phyloP scores from a whole-genome alignment of 177 flowering plant species.

The Vitis hybrid region DNA sequence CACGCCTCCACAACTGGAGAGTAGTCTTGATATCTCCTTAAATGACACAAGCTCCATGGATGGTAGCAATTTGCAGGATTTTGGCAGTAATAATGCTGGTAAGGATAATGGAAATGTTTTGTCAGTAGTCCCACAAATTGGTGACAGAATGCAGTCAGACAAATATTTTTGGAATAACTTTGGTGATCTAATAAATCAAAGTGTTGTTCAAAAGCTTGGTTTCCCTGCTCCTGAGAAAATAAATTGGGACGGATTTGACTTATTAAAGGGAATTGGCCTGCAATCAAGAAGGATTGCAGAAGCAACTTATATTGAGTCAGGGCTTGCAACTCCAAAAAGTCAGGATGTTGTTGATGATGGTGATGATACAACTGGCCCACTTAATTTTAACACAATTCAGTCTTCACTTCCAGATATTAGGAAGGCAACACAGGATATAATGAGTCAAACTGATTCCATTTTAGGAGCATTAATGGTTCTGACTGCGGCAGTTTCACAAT shows the following conservation, averaged over 20 bases:
- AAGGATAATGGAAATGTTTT: constrained; percentile 13
- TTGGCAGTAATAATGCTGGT: constrained; percentile 8
- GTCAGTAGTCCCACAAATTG: constrained; percentile 17
- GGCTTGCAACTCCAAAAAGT: constrained; percentile 69
- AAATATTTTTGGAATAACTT: constrained; percentile 70
- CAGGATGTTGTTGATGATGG: constrained; percentile 20
- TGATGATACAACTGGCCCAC: constrained; percentile 28
- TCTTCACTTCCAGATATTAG: constrained; percentile 73
- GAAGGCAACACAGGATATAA: constrained; percentile 62
- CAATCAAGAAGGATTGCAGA: constrained; percentile 73
- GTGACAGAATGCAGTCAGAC: constrained; percentile 37
- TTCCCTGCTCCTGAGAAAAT: constrained; percentile 61
- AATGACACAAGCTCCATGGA: constrained; percentile 15
- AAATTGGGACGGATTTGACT: constrained; percentile 82
- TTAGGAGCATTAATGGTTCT: constrained; percentile 73
- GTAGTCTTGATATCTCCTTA: constrained; percentile 20
- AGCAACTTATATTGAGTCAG: constrained; percentile 79
- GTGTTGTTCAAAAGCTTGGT: constrained; percentile 70
- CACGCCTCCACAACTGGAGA: constrained; percentile 18
- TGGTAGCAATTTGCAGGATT: constrained; percentile 14
- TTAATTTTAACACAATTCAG: constrained; percentile 23
- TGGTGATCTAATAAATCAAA: constrained; percentile 52
- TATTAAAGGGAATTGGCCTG: constrained; percentile 53
- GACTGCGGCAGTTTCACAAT: constrained; percentile 53
- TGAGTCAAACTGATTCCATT: constrained; percentile 63